Base-by-base conservation (phyloP, 192 early-diverging fungal species). In the Entophlyctis luteolus region DNA sequence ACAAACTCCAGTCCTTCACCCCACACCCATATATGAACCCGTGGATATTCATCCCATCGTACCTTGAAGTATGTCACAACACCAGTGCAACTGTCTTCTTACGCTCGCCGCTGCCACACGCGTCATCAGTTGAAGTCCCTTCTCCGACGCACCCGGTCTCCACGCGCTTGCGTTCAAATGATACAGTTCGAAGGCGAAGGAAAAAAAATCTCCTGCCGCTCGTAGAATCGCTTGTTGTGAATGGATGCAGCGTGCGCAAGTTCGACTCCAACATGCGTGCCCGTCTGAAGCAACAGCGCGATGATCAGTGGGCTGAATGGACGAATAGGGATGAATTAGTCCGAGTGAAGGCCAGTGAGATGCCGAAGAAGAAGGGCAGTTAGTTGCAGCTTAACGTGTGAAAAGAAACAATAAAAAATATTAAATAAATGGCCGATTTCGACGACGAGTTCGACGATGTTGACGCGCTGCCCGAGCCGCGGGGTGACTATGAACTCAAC, bases 1-100 rank as follows among this genome's bases (percentile, higher is more conserved):
- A 57, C 14, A 59, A 70, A 10, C 31, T 12, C 23, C 33, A 53
- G 14, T 48, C 48, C 31, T 98, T 90, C 73, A 84, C 87, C 75
- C 88, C 63, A 0, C 50, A 68, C n/a, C 59, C 55, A 0, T 84
- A 63, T 57, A 74, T 77, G 75, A 71, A 91, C 71, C 93, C 96
- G 10, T 95, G 89, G 84, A 88, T 98, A 86, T 98, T 96, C 72
- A 84, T 95, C 20, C 96, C 96, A 5, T 87, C 92, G 52, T 98
- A 98, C 74, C 88, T 98, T 28, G 96, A 98, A 79, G 94, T 98
- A 50, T 89, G 93, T 80, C 97, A 94, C 80, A 89, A 90, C 73
- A 93, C 89, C 5, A 94, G 93, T 85, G 90, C 90, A 32, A 80
- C 85, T 1, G 87, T 94, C 47, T 93, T 93, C 70, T 76, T 98